Conservation (phyloP, 176 grass and related monocot genomes). For the Pontederia crassipes region DNA sequence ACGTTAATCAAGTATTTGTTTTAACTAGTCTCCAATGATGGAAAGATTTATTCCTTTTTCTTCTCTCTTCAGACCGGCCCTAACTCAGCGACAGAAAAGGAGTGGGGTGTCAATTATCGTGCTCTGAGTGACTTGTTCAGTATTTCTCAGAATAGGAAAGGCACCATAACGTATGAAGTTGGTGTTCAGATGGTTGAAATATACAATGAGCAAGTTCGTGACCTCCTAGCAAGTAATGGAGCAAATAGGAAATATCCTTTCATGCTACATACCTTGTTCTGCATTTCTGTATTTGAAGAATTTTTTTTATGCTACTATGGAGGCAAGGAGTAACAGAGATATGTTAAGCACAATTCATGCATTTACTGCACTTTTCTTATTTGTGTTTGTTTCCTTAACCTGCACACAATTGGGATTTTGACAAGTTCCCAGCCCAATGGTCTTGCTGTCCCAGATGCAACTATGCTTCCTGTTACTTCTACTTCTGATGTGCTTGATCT, state of each 20-base stretch:
- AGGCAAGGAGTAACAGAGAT: too few species aligned
- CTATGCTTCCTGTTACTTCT: conserved; percentile 56
- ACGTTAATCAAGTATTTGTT: too few species aligned
- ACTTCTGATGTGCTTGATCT: conserved; percentile 74
- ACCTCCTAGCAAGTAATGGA: conserved; percentile 61
- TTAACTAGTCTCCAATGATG: too few species aligned
- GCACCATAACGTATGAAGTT: conserved; percentile 57
- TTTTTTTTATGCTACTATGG: too few species aligned
- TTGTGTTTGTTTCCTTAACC: conserved; percentile 44
- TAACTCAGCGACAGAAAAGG: conserved; percentile 48
- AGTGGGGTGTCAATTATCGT: conserved; percentile 82
- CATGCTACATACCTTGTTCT: too few species aligned
- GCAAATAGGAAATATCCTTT: conserved; percentile 89
- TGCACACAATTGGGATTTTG: conserved; percentile 64
- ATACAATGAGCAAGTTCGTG: conserved; percentile 90
- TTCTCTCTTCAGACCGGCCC: conserved; percentile 57
- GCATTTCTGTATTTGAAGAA: too few species aligned
- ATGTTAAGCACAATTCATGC: too few species aligned
- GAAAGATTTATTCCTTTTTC: too few species aligned
- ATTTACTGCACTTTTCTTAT: neutral
- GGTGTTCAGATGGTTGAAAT: conserved; percentile 95
- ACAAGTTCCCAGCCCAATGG: conserved; percentile 62
- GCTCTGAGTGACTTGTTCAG: conserved; percentile 82
- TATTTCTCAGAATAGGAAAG: conserved; percentile 50
- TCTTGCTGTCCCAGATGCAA: conserved; percentile 73